phyloP scores from a whole-genome alignment of 2,329 filamentous ascomycete genomes.

The Fusarium hostae region DNA sequence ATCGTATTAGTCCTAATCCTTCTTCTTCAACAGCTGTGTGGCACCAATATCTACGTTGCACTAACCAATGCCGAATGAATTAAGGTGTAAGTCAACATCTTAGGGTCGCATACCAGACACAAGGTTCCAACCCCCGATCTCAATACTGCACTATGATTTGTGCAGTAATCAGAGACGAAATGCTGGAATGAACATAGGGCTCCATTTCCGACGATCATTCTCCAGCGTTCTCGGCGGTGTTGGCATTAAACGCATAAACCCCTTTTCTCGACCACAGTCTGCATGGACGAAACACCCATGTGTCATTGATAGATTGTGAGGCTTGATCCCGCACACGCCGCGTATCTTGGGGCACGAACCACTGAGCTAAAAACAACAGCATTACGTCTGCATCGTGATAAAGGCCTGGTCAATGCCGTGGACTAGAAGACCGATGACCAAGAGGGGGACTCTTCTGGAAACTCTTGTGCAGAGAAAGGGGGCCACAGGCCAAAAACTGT shows the following conservation, averaged over 20 bases:
- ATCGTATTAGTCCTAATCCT: background rate
- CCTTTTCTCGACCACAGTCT: slow-evolving; percentile 28
- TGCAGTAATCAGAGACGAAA: slow-evolving; percentile 23
- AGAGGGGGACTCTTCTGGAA: slow-evolving; percentile 28
- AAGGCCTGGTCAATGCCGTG: slow-evolving; percentile 33
- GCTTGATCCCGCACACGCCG: slow-evolving; percentile 24
- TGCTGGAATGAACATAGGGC: slow-evolving; percentile 34
- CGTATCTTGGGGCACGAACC: slow-evolving; percentile 27
- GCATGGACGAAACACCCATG: slow-evolving; percentile 26
- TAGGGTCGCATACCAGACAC: slow-evolving; percentile 31
- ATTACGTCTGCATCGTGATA: slow-evolving; percentile 32
- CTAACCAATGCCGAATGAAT: background rate
- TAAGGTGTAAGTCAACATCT: background rate
- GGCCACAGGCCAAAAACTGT: background rate
- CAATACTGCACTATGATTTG: slow-evolving; percentile 23
- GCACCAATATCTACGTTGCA: background rate
- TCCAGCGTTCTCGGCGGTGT: slow-evolving; percentile 5
- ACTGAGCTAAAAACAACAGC: slow-evolving; percentile 28
- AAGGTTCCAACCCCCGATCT: slow-evolving; percentile 21
- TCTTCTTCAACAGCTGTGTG: background rate
- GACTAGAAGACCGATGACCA: slow-evolving; percentile 6
- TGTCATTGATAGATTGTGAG: slow-evolving; percentile 32
- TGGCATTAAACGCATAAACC: slow-evolving; percentile 28
- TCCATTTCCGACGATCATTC: slow-evolving; percentile 35
- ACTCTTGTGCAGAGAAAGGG: slow-evolving; percentile 17